phyloP scores from a whole-genome alignment of 1,139 yeast genomes.

The Yamadazyma triangularis region DNA sequence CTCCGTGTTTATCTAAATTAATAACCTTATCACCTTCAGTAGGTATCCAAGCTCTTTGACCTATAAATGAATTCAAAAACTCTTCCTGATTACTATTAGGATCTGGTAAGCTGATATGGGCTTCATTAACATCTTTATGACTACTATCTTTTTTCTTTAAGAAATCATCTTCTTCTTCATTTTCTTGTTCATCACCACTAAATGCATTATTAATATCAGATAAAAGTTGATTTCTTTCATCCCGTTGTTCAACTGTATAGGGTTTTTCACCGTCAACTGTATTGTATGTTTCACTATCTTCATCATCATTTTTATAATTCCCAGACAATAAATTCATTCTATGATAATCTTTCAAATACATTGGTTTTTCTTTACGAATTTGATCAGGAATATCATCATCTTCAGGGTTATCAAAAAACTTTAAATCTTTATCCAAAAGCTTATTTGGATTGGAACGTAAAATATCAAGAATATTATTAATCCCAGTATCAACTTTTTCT shows the following conservation, averaged over 20 bases:
- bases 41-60: constrained; percentile 88
- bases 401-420: constrained; percentile 64
- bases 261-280: constrained; percentile 59
- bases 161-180: constrained; percentile 31
- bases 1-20: constrained; percentile 51
- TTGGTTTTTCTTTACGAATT: constrained; percentile 66
- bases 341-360: constrained; percentile 89
- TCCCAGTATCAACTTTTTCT: constrained; percentile 78
- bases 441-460: constrained; percentile 61
- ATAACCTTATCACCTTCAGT: constrained; percentile 49
- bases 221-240: constrained; percentile 67
- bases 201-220: constrained; percentile 73
- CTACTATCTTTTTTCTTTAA: constrained; percentile 53
- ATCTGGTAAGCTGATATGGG: constrained; percentile 57
- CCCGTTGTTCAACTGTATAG: constrained; percentile 69
- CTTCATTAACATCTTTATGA: constrained; percentile 9
- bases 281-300: constrained; percentile 38
- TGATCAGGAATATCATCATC: constrained; percentile 23
- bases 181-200: constrained; percentile 39
- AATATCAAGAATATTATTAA: constrained; percentile 65
- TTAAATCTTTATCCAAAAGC: constrained; percentile 60
- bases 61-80: constrained; percentile 69
- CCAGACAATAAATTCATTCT: constrained; percentile 73
- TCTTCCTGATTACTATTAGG: constrained; percentile 60
- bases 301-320: constrained; percentile 47